Percentiles rank a stretch among this genome's conserved stretches.
Conservation (phyloP, 164 flowering plant genomes). For the Sedum album region DNA sequence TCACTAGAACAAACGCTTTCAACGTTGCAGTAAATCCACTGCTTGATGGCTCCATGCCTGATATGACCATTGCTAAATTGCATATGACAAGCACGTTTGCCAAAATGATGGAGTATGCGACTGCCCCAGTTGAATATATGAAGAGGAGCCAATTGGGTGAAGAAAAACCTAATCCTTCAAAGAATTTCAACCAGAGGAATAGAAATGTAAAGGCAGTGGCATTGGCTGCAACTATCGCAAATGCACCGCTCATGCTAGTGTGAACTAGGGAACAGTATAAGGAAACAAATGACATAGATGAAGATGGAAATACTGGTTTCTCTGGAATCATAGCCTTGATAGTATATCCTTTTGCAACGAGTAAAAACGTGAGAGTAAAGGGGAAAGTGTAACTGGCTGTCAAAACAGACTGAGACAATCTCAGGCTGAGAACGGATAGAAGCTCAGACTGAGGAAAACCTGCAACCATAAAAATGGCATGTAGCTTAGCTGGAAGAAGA, state of each 20-base stretch:
- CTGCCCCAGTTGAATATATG: conserved; percentile 29
- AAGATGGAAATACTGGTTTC: conserved; percentile 7
- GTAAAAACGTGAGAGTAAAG: conserved; percentile 56
- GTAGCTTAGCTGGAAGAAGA: conserved; percentile 27
- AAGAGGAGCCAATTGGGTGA: conserved; percentile 19
- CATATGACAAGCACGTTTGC: conserved; percentile 40
- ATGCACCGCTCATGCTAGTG: conserved; percentile 33
- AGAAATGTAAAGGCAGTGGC: conserved; percentile 36
- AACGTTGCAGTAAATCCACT: conserved; percentile 36
- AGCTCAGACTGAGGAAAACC: conserved; percentile 56
- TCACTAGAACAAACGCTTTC: conserved; percentile 29
- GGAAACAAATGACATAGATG: conserved; percentile 19
- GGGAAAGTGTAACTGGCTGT: conserved; percentile 51
- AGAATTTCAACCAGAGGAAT: conserved; percentile 26
- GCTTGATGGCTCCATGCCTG: conserved; percentile 27
- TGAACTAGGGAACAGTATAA: conserved; percentile 27
- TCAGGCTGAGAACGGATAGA: conserved; percentile 42
- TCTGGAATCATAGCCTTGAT: conserved; percentile 26
- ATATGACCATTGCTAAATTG: conserved; percentile 35
- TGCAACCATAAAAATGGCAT: conserved; percentile 48
- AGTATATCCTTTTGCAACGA: conserved; percentile 48
- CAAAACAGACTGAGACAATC: conserved; percentile 60
- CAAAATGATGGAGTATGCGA: conserved; percentile 40
- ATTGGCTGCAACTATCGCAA: conserved; percentile 38
- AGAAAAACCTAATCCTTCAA: conserved; percentile 23